Base-by-base conservation (phyloP, 805 yeast genomes). In the Starmerella ratchasimensis region DNA sequence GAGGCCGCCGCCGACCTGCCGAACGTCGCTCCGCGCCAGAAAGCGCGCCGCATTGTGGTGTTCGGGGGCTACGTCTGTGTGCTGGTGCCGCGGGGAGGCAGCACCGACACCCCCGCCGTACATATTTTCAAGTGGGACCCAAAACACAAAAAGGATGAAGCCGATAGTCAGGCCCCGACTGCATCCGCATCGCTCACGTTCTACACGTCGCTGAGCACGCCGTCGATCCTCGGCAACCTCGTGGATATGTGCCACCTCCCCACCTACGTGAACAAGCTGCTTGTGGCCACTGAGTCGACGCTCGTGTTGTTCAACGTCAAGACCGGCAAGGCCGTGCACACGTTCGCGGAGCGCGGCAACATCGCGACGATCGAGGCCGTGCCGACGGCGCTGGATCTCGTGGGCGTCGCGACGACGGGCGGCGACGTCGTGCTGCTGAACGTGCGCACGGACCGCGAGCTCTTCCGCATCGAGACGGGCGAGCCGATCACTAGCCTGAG, bases 191-290 rank as follows among this genome's bases (percentile, higher is more conserved):
- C n/a, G n/a, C 68, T 76, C n/a, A 79, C 72, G 48, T 67, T 69
- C 38, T 78, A 84, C 58, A 74, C 93, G 4, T 64, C 74, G 13
- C 58, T 86, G 35, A 59, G 62, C 30, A 54, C 74, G 34, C 71
- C 76, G 20, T 58, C 67, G n/a, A 58, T 76, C 13, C 76, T 79
- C 46, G 95, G 94, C 17, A 68, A 65, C 6, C 68, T 90, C 14
- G 76, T 78, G 9, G 76, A 74, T 30, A 47, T 80, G 15, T 52
- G 72, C 9, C 99, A 90, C 57, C 77, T 88, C 34, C 86, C 96
- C 22, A 88, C 99, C 0, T 86, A 88, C 55, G 59, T 93, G 52
- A 90, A 90, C 64, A 90, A 90, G 55, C 62, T 93, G 20, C 76
- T 80, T 1, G 74, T 88, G 22, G 81, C 86, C n/a, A 81, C 96